Conservation (phyloP, 345 rosid species). For the Pugionium dolabratum region DNA sequence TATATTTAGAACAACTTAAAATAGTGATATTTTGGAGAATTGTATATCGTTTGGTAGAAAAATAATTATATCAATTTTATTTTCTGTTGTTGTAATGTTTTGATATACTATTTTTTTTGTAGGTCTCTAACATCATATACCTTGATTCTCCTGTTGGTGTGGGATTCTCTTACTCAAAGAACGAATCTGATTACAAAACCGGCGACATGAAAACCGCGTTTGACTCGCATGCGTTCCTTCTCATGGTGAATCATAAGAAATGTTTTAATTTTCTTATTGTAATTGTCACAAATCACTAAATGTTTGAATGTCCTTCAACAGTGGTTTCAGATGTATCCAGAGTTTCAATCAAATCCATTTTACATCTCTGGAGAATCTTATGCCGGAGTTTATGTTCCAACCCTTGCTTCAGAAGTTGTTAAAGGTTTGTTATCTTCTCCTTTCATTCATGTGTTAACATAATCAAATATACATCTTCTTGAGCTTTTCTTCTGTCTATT, state of each 20-base stretch:
- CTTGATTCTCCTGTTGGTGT: constrained; percentile 96
- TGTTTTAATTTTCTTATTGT: background rate
- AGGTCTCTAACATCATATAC: constrained; percentile 85
- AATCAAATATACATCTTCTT: background rate
- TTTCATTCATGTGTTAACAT: background rate
- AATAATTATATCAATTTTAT: too few relatives aligned
- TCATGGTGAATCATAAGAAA: constrained; percentile 51
- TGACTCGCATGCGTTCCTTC: constrained; percentile 77
- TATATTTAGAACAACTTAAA: too few relatives aligned
- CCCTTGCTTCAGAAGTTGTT: constrained; percentile 76
- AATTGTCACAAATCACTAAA: constrained; percentile 1
- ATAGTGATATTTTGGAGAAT: too few relatives aligned
- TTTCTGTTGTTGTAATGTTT: background rate
- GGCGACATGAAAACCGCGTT: constrained; percentile 78
- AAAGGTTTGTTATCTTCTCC: constrained; percentile 51
- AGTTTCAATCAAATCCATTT: constrained; percentile 76
- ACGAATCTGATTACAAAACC: constrained; percentile 61
- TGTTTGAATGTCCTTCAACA: constrained; percentile 33
- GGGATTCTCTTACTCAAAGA: constrained; percentile 79
- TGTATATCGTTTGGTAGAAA: too few relatives aligned
- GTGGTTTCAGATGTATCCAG: constrained; percentile 86
- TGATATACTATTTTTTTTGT: constrained; percentile 1
- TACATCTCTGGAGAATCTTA: constrained; percentile 93
- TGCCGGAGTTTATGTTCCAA: constrained; percentile 92
- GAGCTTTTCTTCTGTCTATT: background rate